These are phyloP conservation scores for Solanum piurae DNA, from an alignment of 257 asterid species.

Conservation along the genomic window DNA sequence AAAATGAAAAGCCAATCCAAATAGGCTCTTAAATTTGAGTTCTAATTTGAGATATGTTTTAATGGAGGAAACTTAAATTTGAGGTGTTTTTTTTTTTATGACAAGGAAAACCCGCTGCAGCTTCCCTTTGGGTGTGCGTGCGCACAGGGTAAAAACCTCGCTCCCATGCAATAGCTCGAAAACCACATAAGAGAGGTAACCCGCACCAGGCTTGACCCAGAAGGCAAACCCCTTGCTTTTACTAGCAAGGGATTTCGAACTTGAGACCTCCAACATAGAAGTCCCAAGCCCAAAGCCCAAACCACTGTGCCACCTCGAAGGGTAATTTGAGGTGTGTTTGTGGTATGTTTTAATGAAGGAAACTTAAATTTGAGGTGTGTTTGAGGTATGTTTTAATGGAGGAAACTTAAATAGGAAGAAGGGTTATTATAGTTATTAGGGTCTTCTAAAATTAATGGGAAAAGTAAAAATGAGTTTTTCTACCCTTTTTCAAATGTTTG, in stretches of 20 bases:
- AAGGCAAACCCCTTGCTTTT: not conserved
- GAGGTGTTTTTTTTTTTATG: not conserved
- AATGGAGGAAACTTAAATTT: not conserved
- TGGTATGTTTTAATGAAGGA: not conserved
- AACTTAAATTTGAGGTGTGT: not conserved
- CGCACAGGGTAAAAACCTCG: not conserved
- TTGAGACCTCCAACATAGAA: not conserved
- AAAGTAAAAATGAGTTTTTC: not conserved
- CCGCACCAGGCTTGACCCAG: not conserved
- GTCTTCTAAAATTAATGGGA: not conserved
- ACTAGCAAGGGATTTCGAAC: not conserved
- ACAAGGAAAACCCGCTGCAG: not conserved
- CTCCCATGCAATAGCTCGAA: not conserved
- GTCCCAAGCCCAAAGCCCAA: not conserved
- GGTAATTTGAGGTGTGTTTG: not conserved
- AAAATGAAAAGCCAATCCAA: not conserved
- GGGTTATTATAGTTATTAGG: not conserved
- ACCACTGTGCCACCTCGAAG: not conserved
- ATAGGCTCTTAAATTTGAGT: not conserved
- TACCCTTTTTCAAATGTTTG: not conserved
- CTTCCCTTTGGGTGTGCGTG: not conserved
- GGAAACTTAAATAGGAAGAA: not conserved
- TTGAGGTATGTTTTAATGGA: not conserved
- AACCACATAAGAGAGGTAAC: not conserved
- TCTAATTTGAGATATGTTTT: not conserved